Conservation (phyloP, 129 eudicot species). For the Rutidosis leptorrhynchoides region DNA sequence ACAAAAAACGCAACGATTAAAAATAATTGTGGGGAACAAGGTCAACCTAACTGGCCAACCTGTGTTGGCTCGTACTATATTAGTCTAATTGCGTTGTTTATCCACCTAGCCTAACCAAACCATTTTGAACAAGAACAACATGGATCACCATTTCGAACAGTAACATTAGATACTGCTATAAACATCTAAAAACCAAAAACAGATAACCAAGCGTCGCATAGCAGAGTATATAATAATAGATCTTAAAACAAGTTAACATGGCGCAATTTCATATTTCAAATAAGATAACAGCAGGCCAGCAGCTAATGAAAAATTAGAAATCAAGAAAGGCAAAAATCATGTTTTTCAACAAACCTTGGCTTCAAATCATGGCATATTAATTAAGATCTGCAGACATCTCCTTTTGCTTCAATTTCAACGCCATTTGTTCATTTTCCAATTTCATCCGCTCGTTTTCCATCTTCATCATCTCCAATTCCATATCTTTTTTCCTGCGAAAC, state of each 20-base stretch:
- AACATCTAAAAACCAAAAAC: slow-evolving; percentile 8
- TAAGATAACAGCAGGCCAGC: too few relatives aligned
- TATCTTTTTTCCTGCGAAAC: slow-evolving; percentile 59
- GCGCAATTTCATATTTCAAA: background rate
- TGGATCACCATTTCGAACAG: too few relatives aligned
- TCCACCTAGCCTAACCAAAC: too few relatives aligned
- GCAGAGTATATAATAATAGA: slow-evolving; percentile 16
- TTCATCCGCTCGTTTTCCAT: slow-evolving; percentile 81
- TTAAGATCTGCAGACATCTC: slow-evolving; percentile 47
- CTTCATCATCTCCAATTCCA: slow-evolving; percentile 65
- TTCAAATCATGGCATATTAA: too few relatives aligned
- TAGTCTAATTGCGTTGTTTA: too few relatives aligned
- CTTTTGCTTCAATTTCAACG: slow-evolving; percentile 71
- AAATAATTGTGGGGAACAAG: too few relatives aligned
- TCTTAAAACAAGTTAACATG: slow-evolving; percentile 12
- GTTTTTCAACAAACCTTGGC: slow-evolving; percentile 1
- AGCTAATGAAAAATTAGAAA: slow-evolving; percentile 19
- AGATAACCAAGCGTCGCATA: slow-evolving; percentile 7
- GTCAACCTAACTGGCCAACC: too few relatives aligned
- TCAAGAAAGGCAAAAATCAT: background rate
- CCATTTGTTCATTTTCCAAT: slow-evolving; percentile 76
- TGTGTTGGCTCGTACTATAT: too few relatives aligned
- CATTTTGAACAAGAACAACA: too few relatives aligned
- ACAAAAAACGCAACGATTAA: too few relatives aligned
- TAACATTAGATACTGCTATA: slow-evolving; percentile 4